Evolutionary conservation across 2,329 filamentous ascomycete genomes (phyloP).

Genomic region (Fusarium sp.): DNA sequence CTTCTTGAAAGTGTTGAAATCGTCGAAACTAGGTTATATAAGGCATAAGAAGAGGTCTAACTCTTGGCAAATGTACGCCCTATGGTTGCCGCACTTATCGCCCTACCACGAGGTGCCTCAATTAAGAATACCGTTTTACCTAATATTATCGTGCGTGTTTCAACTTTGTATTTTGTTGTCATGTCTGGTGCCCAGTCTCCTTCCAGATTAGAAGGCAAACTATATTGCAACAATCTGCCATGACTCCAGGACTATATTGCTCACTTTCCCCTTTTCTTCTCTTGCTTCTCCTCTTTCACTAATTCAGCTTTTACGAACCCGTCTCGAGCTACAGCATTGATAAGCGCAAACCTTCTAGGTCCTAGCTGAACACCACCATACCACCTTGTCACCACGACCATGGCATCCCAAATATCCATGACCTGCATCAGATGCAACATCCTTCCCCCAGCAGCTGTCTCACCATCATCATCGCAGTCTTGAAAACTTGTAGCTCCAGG

Average conservation of each 20-base stretch:
- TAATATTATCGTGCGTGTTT: neutral
- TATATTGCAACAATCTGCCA: neutral
- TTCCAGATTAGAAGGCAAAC: neutral
- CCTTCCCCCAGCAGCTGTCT: constrained; percentile 88
- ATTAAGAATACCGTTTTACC: neutral
- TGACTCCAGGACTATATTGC: constrained; percentile 32
- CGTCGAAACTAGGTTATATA: neutral
- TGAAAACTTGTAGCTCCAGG: constrained; percentile 72
- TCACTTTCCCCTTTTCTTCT: constrained; percentile 52
- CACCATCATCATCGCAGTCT: constrained; percentile 96
- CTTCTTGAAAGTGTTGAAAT: neutral
- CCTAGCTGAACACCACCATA: constrained; percentile 93
- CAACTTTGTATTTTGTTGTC: neutral
- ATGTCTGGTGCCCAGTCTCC: neutral
- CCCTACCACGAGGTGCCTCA: neutral
- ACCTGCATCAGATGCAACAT: constrained; percentile 92
- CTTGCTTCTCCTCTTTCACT: constrained; percentile 61
- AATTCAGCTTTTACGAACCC: constrained; percentile 83
- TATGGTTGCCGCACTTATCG: neutral
- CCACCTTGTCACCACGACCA: constrained; percentile 95
- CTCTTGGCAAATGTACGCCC: neutral
- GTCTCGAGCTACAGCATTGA: constrained; percentile 88
- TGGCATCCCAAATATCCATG: constrained; percentile 92
- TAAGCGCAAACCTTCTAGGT: constrained; percentile 88
- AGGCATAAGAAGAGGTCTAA: neutral